These are phyloP conservation scores for Neolentinus lepideus DNA, from an alignment of 1,284 basidiomycete species.

Conservation along the genomic window DNA sequence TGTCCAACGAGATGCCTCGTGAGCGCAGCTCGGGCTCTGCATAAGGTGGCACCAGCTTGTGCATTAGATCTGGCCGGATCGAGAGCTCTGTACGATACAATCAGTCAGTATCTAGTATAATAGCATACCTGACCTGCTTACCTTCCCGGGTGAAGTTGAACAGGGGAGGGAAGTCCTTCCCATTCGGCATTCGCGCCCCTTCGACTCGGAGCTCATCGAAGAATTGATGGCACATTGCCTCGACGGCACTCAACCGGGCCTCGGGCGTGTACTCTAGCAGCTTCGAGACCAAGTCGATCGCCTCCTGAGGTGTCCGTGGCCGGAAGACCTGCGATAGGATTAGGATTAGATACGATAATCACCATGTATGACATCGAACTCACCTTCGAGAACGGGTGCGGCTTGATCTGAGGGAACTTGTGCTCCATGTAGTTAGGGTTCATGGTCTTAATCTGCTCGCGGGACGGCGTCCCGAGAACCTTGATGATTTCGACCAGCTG, in stretches of 20 bases:
- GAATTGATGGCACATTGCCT: conserved; percentile 95
- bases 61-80: conserved; percentile 90
- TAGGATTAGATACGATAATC: conserved; percentile 8
- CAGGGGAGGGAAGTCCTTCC: conserved; percentile 89
- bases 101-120: neutral
- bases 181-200: conserved; percentile 92
- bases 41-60: conserved; percentile 85
- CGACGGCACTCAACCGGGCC: conserved; percentile 84
- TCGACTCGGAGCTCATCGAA: conserved; percentile 93
- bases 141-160: conserved; percentile 98
- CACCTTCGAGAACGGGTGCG: conserved; percentile 91
- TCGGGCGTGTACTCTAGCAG: conserved; percentile 97
- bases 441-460: conserved; percentile 99
- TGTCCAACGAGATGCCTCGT: conserved; percentile 84
- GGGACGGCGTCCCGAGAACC: conserved; percentile 94
- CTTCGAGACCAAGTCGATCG: conserved; percentile 93
- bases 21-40: conserved; percentile 84
- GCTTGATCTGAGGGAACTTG: conserved; percentile 99
- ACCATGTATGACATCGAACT: conserved; percentile 12
- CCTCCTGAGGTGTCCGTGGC: conserved; percentile 92
- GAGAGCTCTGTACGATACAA: conserved; percentile 71
- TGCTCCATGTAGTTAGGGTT: conserved; percentile 99
- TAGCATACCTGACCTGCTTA: conserved; percentile 29
- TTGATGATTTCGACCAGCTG: conserved; percentile 99
- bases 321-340: conserved; percentile 78